Evolutionary conservation across 768 basidiomycete genomes (phyloP).

Genomic region (Leccinellum rugosiceps): DNA sequence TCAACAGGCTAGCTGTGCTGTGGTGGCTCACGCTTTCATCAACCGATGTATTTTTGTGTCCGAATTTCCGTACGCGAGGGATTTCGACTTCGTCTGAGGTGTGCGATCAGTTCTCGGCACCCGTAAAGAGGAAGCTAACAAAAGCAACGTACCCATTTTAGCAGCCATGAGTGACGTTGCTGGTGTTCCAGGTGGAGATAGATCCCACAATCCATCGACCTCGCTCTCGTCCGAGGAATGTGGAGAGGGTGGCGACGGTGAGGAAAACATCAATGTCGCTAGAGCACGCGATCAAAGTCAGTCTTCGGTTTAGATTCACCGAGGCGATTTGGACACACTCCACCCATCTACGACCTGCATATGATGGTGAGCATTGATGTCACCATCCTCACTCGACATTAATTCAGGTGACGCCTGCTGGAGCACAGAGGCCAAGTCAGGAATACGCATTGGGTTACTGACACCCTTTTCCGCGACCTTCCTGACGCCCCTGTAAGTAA

Average conservation of each 20-base stretch:
- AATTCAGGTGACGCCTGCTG: constrained; percentile 21
- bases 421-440: constrained; percentile 29
- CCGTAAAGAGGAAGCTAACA: not conserved
- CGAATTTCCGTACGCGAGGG: constrained; percentile 49
- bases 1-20: constrained; percentile 11
- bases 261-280: constrained; percentile 40
- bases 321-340: constrained; percentile 41
- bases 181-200: constrained; percentile 46
- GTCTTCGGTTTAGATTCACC: not conserved
- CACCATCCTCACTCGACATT: constrained; percentile 39
- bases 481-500: not conserved
- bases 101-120: constrained; percentile 2
- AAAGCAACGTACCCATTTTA: constrained; percentile 45
- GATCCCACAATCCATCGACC: constrained; percentile 50
- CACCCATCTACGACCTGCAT: constrained; percentile 64
- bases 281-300: constrained; percentile 5
- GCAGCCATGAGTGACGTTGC: constrained; percentile 38
- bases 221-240: constrained; percentile 41
- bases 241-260: constrained; percentile 35
- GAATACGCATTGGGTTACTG: constrained; percentile 14
- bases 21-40: constrained; percentile 1
- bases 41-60: constrained; percentile 25
- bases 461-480: not conserved
- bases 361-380: constrained; percentile 42
- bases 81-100: constrained; percentile 49